Conservation (phyloP, 2,329 filamentous ascomycete genomes). For the Colletotrichum zoysiae region DNA sequence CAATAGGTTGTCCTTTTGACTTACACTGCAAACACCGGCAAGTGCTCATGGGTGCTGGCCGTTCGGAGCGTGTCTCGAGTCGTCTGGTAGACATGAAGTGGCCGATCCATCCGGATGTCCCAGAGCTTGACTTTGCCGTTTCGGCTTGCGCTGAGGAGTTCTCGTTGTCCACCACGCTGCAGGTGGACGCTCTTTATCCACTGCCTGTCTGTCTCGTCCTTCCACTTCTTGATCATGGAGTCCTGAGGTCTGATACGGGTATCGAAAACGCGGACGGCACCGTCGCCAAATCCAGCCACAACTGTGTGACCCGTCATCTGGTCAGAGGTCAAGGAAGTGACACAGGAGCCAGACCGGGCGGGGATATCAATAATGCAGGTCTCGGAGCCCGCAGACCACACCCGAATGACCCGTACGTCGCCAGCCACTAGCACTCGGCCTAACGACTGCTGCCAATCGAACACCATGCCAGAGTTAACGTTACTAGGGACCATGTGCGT, state of each 20-base stretch:
- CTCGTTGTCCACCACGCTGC: conserved; percentile 93
- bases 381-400: conserved; percentile 96
- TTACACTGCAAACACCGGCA: conserved; percentile 94
- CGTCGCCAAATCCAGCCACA: conserved; percentile 95
- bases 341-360: conserved; percentile 92
- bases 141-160: conserved; percentile 89
- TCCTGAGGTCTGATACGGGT: conserved; percentile 86
- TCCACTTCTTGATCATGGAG: conserved; percentile 96
- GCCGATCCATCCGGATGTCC: conserved; percentile 91
- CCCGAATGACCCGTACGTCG: conserved; percentile 93
- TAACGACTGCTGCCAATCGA: conserved; percentile 99
- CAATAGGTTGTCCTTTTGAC: conserved; percentile 53
- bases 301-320: conserved; percentile 98
- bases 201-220: conserved; percentile 84
- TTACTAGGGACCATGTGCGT: conserved; percentile 95
- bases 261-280: conserved; percentile 93
- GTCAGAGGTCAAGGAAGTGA: conserved; percentile 95
- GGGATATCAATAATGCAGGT: conserved; percentile 94
- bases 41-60: conserved; percentile 93
- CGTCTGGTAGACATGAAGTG: conserved; percentile 79
- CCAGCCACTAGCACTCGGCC: conserved; percentile 95
- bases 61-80: conserved; percentile 85
- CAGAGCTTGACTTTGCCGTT: conserved; percentile 96
- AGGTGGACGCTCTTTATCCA: conserved; percentile 98
- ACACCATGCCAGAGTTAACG: conserved; percentile 93